phyloP scores from a whole-genome alignment of 331 rosid genomes.

The Malus hybrid region DNA sequence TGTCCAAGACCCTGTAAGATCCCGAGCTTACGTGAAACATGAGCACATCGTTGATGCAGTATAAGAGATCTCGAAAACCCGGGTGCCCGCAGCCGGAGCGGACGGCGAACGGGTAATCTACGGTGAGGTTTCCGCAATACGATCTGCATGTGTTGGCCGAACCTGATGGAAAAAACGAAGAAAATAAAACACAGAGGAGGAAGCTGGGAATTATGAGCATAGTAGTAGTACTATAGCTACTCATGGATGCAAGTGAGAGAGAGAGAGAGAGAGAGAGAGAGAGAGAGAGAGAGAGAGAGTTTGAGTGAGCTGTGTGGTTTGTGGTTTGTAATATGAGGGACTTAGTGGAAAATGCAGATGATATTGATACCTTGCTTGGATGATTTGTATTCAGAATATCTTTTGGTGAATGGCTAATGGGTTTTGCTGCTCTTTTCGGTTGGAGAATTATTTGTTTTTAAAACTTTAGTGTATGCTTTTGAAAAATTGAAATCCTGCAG shows the following conservation, averaged over 20 bases:
- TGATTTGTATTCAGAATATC: conserved; percentile 25
- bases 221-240: neutral
- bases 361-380: conserved; percentile 43
- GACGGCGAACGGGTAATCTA: conserved; percentile 81
- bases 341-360: conserved; percentile 11
- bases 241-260: conserved; percentile 20
- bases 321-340: no score
- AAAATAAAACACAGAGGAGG: neutral
- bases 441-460: conserved; percentile 18
- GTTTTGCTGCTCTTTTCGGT: conserved; percentile 38
- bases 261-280: neutral
- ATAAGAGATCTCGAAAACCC: conserved; percentile 77
- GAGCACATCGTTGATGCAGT: conserved; percentile 78
- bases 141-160: conserved; percentile 48
- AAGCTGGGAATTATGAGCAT: conserved; percentile 18
- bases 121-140: conserved; percentile 82
- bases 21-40: conserved; percentile 93
- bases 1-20: conserved; percentile 76
- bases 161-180: conserved; percentile 14
- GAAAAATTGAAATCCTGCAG: conserved; percentile 11
- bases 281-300: neutral
- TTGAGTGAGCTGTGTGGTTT: no score
- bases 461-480: conserved; percentile 17
- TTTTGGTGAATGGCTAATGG: conserved; percentile 43
- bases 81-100: conserved; percentile 94